Evolutionary conservation across 2,329 filamentous ascomycete species (phyloP).

Genomic region (Neurospora crassa): DNA sequence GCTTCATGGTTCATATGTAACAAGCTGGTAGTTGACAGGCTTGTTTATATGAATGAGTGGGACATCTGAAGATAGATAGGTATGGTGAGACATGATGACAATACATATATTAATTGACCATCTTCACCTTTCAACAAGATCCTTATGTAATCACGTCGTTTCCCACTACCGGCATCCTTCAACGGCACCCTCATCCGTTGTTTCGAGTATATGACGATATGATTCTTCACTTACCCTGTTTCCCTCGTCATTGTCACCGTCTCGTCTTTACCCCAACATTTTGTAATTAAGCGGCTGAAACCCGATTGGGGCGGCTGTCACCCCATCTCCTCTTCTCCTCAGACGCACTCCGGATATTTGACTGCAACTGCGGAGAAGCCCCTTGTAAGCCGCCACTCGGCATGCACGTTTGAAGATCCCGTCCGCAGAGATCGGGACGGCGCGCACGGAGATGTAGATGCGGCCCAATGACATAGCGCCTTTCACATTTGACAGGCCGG

Average conservation of each 20-base stretch:
- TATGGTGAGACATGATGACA: neutral
- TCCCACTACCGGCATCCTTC: neutral
- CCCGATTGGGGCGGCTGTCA: neutral
- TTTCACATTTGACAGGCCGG: neutral
- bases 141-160: no score
- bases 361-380: neutral
- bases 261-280: neutral
- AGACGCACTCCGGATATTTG: neutral
- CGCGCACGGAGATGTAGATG: neutral
- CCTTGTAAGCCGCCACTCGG: no score
- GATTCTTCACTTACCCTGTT: neutral
- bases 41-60: neutral
- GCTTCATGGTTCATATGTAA: neutral
- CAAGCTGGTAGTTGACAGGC: neutral
- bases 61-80: neutral
- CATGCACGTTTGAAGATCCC: neutral
- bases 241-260: neutral
- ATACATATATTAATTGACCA: neutral
- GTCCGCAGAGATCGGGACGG: neutral
- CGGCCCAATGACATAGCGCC: neutral
- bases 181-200: neutral
- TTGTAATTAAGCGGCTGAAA: neutral
- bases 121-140: neutral
- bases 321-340: neutral
- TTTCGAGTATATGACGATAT: neutral